A percentile compares a stretch with the other conserved stretches of the same genome.
Evolutionary conservation across 164 flowering plant species (phyloP).

Genomic region (Litsea cubeba): DNA sequence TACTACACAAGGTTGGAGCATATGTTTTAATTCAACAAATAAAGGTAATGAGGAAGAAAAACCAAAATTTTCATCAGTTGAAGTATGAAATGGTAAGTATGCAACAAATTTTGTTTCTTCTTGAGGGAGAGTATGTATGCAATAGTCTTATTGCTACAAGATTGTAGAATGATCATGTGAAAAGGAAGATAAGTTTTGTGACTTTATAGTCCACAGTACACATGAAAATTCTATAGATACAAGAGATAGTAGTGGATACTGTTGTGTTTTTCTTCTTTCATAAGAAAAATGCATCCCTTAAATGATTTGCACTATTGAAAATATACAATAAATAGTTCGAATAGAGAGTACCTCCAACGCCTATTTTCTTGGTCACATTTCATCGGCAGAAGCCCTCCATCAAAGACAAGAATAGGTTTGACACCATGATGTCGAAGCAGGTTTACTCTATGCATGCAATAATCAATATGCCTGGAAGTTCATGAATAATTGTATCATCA

Average conservation of each 20-base stretch:
- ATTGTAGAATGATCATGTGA: not conserved
- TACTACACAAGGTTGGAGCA: not conserved
- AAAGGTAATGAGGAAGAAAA: too few relatives aligned
- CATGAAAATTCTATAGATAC: not conserved
- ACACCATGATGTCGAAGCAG: conserved; percentile 83
- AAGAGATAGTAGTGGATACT: not conserved
- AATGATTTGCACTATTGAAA: not conserved
- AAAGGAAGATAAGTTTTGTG: too few relatives aligned
- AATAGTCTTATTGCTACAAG: too few relatives aligned
- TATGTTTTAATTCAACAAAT: not conserved
- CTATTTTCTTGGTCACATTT: conserved; percentile 90
- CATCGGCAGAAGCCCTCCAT: conserved; percentile 95
- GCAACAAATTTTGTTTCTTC: too few relatives aligned
- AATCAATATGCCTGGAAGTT: conserved; percentile 73
- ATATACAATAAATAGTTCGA: not conserved
- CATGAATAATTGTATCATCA: not conserved
- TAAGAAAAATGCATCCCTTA: not conserved
- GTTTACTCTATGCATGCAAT: conserved; percentile 96
- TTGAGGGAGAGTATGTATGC: too few relatives aligned
- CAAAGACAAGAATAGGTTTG: conserved; percentile 89
- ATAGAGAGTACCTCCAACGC: conserved; percentile 59
- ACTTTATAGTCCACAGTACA: not conserved
- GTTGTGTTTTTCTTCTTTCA: not conserved
- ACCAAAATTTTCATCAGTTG: too few relatives aligned
- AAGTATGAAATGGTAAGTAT: too few relatives aligned